Percentiles rank a stretch among this genome's conserved stretches.
Evolutionary conservation across 2,329 filamentous ascomycete genomes (phyloP).

Genomic region (Malbranchea cinnamomea): DNA sequence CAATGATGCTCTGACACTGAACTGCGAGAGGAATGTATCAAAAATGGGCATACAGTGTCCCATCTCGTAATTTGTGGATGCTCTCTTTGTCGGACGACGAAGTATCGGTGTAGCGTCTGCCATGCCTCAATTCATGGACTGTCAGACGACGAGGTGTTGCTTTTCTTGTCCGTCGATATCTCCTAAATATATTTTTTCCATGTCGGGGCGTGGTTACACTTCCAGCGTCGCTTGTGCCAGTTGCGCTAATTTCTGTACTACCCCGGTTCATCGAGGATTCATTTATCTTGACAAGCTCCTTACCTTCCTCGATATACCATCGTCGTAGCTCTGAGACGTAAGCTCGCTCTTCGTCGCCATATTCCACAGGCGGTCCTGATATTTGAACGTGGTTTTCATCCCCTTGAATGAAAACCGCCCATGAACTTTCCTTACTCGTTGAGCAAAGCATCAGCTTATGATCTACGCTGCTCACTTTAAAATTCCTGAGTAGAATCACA

Average conservation of each 20-base stretch:
- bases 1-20: too few species aligned
- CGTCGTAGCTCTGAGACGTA: conserved; percentile 21
- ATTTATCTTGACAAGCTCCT: conserved; percentile 14
- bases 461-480: conserved; percentile 28
- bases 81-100: conserved; percentile 22
- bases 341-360: conserved; percentile 21
- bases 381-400: conserved; percentile 16
- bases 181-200: conserved; percentile 7
- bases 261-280: conserved; percentile 15
- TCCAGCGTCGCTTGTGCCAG: conserved; percentile 16
- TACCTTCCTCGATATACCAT: conserved; percentile 28
- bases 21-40: too few species aligned
- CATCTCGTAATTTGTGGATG: conserved; percentile 29
- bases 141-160: conserved; percentile 20
- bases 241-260: conserved; percentile 16
- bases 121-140: conserved; percentile 29
- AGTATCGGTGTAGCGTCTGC: conserved; percentile 26
- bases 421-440: conserved; percentile 28
- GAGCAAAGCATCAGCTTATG: conserved; percentile 28
- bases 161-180: conserved; percentile 11
- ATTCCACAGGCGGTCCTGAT: conserved; percentile 27
- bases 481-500: conserved; percentile 30
- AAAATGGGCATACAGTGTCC: conserved; percentile 27
- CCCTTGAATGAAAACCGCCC: conserved; percentile 28
- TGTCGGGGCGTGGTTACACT: conserved; percentile 3